phyloP scores from a whole-genome alignment of 1,284 basidiomycete species.

The Clitocybe nebularis region DNA sequence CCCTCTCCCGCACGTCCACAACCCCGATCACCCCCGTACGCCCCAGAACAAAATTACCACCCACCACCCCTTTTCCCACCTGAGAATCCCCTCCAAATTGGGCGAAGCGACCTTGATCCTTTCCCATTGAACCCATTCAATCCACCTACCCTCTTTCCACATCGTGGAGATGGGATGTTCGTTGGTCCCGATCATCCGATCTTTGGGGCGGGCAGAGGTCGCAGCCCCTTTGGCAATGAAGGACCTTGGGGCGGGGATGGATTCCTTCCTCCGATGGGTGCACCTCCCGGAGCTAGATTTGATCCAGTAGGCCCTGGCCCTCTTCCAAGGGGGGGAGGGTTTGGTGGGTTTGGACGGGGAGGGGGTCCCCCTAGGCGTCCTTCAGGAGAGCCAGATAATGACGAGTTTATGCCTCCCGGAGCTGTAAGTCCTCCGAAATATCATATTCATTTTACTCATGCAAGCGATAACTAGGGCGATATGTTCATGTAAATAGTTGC shows the following conservation, averaged over 20 bases:
- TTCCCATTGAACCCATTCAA: conserved; percentile 60
- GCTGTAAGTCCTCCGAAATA: conserved; percentile 38
- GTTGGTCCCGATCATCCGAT: conserved; percentile 87
- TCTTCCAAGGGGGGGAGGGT: conserved; percentile 35
- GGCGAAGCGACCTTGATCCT: conserved; percentile 80
- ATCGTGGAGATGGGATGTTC: conserved; percentile 78
- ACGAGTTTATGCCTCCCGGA: conserved; percentile 82
- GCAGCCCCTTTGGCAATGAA: conserved; percentile 29
- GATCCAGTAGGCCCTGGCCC: conserved; percentile 74
- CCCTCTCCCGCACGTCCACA: conserved; percentile 42
- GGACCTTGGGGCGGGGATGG: conserved; percentile 84
- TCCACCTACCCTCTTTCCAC: conserved; percentile 68
- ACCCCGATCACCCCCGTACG: conserved; percentile 44
- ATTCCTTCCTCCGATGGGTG: conserved; percentile 74
- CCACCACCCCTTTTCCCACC: conserved; percentile 36
- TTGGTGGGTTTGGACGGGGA: no score
- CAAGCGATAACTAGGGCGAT: conserved; percentile 42
- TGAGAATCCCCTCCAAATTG: conserved; percentile 72
- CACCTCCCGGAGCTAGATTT: conserved; percentile 84
- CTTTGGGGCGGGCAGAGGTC: conserved; percentile 53
- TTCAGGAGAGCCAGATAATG: conserved; percentile 65
- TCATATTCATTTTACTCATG: background rate
- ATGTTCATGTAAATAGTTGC: conserved; percentile 57
- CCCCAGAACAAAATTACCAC: conserved; percentile 35
- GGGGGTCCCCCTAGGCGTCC: no score